Evolutionary conservation across 805 yeast species (phyloP), one percentile per base, ranked within the genome.

Genomic region (Hyphopichia homilentoma): DNA sequence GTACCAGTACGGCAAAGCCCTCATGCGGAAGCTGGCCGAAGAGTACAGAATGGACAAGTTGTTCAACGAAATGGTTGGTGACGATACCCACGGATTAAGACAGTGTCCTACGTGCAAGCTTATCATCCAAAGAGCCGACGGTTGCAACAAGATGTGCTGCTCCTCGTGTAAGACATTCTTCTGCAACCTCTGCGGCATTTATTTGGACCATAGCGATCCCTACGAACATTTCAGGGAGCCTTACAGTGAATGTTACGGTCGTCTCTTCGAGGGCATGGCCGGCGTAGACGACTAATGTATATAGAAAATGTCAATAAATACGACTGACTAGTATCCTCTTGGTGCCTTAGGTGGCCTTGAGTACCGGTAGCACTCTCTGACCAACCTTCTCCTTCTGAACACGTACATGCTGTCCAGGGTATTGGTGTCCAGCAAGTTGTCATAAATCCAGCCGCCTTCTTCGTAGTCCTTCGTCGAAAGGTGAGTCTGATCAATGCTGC

Each of bases 71-170:
- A 54, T 75, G 31, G 48, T 78, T 7, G 44, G 41, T 8, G 61
- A 65, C 7, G 66, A 61, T n/a, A 60, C 59, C 2, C 59, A 65
- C 2, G 68, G 66, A 19, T 52, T 73, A 33, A 64, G 61, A 14
- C 50, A 61, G 32, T 79, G 84, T 40, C 84, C 85, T 0, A 50
- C 52, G 4, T 79, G 84, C 45, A 49, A 52, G 11, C 45, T 68
- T 2, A 68, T 68, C 5, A 68, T 76, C 5, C 75, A 76, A 37
- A 66, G 75, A 36, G 57, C 68, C 16, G 83, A 77, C 41, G 86
- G 84, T 4, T 79, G 84, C 49, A 79, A 78, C 45, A 77, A 75
- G 44, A 77, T 79, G 80, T 63, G 60, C 23, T 79, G 86, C 44
- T 41, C 61, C 0, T 54, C 65, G 5, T 79, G 85, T 39, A 41